Evolutionary conservation across 495 filamentous ascomycete genomes (phyloP), one percentile per base, ranked within the genome.

Genomic region (Echria macrotheca): DNA sequence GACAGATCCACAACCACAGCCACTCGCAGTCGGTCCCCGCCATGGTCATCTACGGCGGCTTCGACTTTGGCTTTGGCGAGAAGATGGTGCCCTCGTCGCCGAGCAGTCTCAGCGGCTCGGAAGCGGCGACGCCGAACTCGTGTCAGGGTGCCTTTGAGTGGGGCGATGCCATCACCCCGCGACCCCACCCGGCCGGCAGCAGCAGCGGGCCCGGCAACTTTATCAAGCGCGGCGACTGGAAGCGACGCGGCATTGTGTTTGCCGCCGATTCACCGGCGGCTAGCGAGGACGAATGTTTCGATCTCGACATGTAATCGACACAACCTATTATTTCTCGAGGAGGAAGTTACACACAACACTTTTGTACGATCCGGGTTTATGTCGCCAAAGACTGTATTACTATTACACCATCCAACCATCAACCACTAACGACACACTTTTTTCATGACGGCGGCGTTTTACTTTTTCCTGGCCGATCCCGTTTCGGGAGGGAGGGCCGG

Each of bases 241-340:
- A 76, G 61, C 58, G 73, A 17, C 49, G 67, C 15, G 73, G 73
- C 23, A 70, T 76, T 46, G 67, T 76, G 44, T 76, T 76, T 53
- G 56, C 60, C 19, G 50, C 62, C 18, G 8, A 35, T n/a, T 43
- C 41, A 7, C 31, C 39, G 25, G 29, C 54, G 48, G 58, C 55
- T 1, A 39, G 41, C 19, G 61, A 59, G 47, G 60, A 64, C n/a
- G 62, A 65, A 37, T 38, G 31, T 9, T 65, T 58, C 24, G 57
- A 65, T 24, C 44, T 56, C 22, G 63, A 61, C 31, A 14, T 41
- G 8, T n/a, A n/a, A n/a, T n/a, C n/a, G n/a, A n/a, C n/a, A n/a
- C n/a, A n/a, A n/a, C n/a, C n/a, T n/a, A n/a, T n/a, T n/a, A n/a
- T n/a, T n/a, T n/a, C n/a, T n/a, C n/a, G n/a, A n/a, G n/a, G n/a